Evolutionary conservation across 495 filamentous ascomycete genomes (phyloP).

Genomic region (Xylaria telfairii): DNA sequence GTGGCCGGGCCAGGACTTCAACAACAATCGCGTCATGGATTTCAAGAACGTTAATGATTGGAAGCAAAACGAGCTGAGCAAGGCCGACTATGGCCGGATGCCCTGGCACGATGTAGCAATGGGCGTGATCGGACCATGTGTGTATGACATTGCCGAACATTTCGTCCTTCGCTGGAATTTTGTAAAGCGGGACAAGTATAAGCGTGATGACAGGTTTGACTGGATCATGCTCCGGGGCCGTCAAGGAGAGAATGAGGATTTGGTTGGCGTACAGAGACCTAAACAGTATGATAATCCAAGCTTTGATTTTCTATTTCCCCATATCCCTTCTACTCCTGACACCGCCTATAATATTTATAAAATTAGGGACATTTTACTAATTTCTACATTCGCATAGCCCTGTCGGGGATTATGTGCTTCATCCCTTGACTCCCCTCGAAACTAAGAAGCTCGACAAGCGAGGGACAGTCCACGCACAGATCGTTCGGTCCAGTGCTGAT

Average conservation of each 20-base stretch:
- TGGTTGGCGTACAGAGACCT: slow-evolving; percentile 85
- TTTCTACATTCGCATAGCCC: slow-evolving; percentile 45
- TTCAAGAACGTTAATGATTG: slow-evolving; percentile 90
- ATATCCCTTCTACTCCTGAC: background rate
- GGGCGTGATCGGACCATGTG: slow-evolving; percentile 85
- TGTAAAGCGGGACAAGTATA: slow-evolving; percentile 97
- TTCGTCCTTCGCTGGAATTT: slow-evolving; percentile 98
- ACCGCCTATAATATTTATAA: background rate
- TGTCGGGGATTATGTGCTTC: slow-evolving; percentile 82
- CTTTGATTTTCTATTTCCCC: background rate
- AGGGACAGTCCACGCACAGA: slow-evolving; percentile 80
- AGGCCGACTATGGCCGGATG: slow-evolving; percentile 92
- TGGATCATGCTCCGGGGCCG: slow-evolving; percentile 86
- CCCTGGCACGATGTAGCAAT: slow-evolving; percentile 97
- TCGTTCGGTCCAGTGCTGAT: slow-evolving; percentile 85
- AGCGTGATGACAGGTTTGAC: slow-evolving; percentile 76
- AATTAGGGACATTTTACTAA: background rate
- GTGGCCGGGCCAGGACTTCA: slow-evolving; percentile 96
- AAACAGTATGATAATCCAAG: slow-evolving; percentile 53
- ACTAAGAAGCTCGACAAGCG: slow-evolving; percentile 51
- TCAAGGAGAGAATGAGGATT: slow-evolving; percentile 77
- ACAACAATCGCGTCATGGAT: slow-evolving; percentile 95
- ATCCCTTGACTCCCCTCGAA: slow-evolving; percentile 72
- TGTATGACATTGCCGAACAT: slow-evolving; percentile 95
- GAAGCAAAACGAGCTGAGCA: slow-evolving; percentile 91